These are phyloP conservation scores for Fusarium armeniacum DNA, from an alignment of 2,329 filamentous ascomycete genomes.

Conservation along the genomic window DNA sequence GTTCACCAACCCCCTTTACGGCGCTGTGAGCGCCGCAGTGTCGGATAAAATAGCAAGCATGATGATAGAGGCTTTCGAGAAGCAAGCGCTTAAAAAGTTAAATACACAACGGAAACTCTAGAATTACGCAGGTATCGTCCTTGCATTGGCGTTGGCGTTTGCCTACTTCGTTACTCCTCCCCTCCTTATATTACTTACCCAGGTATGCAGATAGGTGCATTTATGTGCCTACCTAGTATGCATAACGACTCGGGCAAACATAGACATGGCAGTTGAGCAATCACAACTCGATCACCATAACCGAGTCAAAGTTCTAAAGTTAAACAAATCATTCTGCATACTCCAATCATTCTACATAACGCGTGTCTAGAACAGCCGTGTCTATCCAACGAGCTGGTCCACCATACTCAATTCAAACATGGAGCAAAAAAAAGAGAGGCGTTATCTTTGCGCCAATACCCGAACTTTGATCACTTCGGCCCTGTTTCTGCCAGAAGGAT, in stretches of 20 bases:
- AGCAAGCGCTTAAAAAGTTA: conserved; percentile 71
- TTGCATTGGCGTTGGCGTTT: not conserved
- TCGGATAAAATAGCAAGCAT: conserved; percentile 86
- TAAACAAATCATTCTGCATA: conserved; percentile 39
- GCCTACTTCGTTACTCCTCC: not conserved
- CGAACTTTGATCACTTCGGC: conserved; percentile 23
- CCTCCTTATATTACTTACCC: not conserved
- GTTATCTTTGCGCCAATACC: conserved; percentile 46
- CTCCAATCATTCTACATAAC: conserved; percentile 48
- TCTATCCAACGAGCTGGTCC: conserved; percentile 48
- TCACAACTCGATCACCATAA: conserved; percentile 1
- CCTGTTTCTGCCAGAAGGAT: conserved; percentile 15
- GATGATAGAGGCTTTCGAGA: conserved; percentile 96
- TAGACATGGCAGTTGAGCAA: conserved; percentile 1
- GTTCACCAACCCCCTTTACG: conserved; percentile 91
- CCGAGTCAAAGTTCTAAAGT: conserved; percentile 16
- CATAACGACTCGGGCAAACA: conserved; percentile 1
- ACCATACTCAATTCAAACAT: conserved; percentile 30
- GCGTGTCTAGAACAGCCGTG: conserved; percentile 45
- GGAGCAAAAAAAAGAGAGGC: conserved; percentile 37
- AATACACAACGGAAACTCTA: conserved; percentile 37
- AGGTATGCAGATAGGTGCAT: not conserved
- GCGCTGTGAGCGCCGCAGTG: conserved; percentile 82
- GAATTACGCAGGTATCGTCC: not conserved
- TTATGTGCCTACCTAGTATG: not conserved